Evolutionary conservation across 1,284 basidiomycete species (phyloP), one percentile per base, ranked within the genome.

Genomic region (Boletellus dicymbophilus): DNA sequence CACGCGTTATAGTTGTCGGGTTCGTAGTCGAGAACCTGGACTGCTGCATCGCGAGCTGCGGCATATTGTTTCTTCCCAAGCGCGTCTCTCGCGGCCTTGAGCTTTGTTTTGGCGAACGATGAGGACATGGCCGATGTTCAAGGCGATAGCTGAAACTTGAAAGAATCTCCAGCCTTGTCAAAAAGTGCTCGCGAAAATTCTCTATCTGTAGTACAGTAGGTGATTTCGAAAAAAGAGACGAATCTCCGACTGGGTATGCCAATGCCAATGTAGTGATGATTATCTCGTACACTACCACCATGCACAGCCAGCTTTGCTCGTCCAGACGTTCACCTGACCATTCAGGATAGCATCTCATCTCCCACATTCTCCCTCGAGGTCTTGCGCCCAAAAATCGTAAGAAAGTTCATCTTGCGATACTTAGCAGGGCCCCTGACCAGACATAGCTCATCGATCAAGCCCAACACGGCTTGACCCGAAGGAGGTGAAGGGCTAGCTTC

Each of bases 1-100:
- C 66, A 95, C 91, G 86, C 89, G 58, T 87, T 85, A 58, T 93
- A 91, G 62, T 89, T 90, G 39, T 83, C 80, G 4, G 87, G 77
- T 52, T 93, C 90, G 58, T 82, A 85, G 37, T 88, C 84, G 31
- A 90, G 71, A 15, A 83, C 83, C 52, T 84, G 78, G 21, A 76
- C 68, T 12, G 85, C 82, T 25, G 85, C 79, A 55, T 83, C 78
- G 55, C 81, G 84, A 8, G 92, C 93, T n/a, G 72, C 71, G 21
- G 75, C 70, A 55, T 81, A 92, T 56, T 95, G 84, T 63, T 90
- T 90, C 63, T 85, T 86, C 10, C 73, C 74, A n/a, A 96, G 71
- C 9, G 84, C 80, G 36, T 90, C 85, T 53, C 89, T 82, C 18
- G 93, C 88, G n/a, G 79, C 72, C 70, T 95, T 97, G 58, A 96